These are phyloP conservation scores for Xylariaceae sp. DNA, from an alignment of 2,329 filamentous ascomycete genomes.

Conservation along the genomic window DNA sequence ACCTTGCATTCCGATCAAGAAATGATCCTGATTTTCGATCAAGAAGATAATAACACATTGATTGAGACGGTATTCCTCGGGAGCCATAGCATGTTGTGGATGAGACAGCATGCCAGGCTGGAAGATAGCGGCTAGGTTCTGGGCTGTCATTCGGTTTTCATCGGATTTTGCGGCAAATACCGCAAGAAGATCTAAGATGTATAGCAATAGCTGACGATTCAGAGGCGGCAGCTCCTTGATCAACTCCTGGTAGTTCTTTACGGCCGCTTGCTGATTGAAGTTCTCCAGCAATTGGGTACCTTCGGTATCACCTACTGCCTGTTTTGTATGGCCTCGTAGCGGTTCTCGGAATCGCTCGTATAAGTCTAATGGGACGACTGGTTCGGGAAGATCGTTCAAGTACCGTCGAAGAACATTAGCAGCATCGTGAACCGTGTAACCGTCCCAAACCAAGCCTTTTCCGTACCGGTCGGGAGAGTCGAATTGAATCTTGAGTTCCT, in stretches of 20 bases:
- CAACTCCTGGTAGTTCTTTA: conserved; percentile 75
- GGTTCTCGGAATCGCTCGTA: conserved; percentile 90
- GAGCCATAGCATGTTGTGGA: conserved; percentile 90
- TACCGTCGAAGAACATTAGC: conserved; percentile 94
- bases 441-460: conserved; percentile 94
- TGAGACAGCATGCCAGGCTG: conserved; percentile 95
- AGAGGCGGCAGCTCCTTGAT: conserved; percentile 91
- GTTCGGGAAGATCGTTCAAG: conserved; percentile 91
- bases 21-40: conserved; percentile 97
- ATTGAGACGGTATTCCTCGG: conserved; percentile 87
- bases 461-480: conserved; percentile 93
- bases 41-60: conserved; percentile 97
- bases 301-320: conserved; percentile 65
- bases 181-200: conserved; percentile 90
- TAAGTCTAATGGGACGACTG: conserved; percentile 88
- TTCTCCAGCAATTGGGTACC: conserved; percentile 65
- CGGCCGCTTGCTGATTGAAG: conserved; percentile 70
- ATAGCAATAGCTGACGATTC: conserved; percentile 88
- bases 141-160: conserved; percentile 92
- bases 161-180: conserved; percentile 97
- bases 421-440: conserved; percentile 96
- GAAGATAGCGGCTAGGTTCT: conserved; percentile 93
- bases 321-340: conserved; percentile 63
- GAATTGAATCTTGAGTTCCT: conserved; percentile 86
- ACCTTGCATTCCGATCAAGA: conserved; percentile 96